Percentiles rank a stretch among this genome's conserved stretches.
Conservation (phyloP, 1,139 yeast genomes). For the Protomyces arabidopsidicola region DNA sequence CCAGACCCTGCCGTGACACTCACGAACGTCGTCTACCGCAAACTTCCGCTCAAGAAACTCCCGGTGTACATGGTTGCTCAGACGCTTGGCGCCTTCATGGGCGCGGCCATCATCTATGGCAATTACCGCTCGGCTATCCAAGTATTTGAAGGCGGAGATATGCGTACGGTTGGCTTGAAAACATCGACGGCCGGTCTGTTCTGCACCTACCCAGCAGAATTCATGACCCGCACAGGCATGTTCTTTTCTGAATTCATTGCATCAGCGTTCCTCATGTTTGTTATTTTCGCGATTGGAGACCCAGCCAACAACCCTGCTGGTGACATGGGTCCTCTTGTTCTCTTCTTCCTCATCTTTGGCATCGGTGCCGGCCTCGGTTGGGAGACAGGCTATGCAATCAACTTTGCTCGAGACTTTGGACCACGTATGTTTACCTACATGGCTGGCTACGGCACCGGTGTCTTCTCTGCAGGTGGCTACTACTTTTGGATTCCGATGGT, state of each 20-base stretch:
- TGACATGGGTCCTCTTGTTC: conserved; percentile 46
- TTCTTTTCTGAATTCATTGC: conserved; percentile 47
- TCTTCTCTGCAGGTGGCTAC: conserved; percentile 44
- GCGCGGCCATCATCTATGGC: conserved; percentile 38
- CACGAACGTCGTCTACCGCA: conserved; percentile 37
- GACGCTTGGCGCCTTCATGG: conserved; percentile 37
- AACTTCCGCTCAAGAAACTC: conserved; percentile 39
- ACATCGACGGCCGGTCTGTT: conserved; percentile 44
- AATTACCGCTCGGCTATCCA: conserved; percentile 37
- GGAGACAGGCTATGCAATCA: conserved; percentile 52
- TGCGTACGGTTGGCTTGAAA: conserved; percentile 35
- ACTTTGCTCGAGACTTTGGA: conserved; percentile 52
- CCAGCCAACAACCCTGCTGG: conserved; percentile 47
- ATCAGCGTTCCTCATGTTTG: conserved; percentile 45
- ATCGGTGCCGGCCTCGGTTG: conserved; percentile 48
- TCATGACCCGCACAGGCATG: conserved; percentile 46
- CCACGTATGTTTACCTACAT: conserved; percentile 49
- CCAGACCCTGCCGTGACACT: conserved; percentile 39
- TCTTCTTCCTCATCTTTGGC: conserved; percentile 45
- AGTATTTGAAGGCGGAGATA: conserved; percentile 37
- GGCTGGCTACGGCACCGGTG: conserved; percentile 46
- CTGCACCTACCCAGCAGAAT: conserved; percentile 47
- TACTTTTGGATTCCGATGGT: conserved; percentile 53
- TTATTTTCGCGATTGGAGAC: conserved; percentile 49
- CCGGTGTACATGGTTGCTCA: conserved; percentile 38